Percentiles rank a stretch among this genome's conserved stretches.
Evolutionary conservation across 1,284 basidiomycete species (phyloP).

Genomic region (Exobasidium cylindrosporum): DNA sequence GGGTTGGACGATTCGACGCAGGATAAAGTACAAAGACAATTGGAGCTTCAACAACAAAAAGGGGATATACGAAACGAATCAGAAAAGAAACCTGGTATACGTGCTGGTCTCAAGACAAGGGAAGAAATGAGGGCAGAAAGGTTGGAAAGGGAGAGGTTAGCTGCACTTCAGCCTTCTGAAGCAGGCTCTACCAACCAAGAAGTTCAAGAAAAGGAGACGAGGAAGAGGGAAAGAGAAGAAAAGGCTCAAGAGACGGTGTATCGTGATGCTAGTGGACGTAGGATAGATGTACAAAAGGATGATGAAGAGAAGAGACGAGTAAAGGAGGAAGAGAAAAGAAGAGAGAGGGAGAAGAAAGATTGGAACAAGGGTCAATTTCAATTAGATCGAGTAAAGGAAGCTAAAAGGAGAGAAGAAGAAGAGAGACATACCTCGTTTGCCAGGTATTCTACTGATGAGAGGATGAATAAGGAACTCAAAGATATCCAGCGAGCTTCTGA

Average conservation of each 20-base stretch:
- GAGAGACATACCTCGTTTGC: slow-evolving; percentile 69
- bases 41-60: background rate
- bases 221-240: slow-evolving; percentile 27
- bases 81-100: slow-evolving; percentile 10
- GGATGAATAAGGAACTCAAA: slow-evolving; percentile 78
- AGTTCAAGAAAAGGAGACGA: slow-evolving; percentile 11
- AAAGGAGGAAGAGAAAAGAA: slow-evolving; percentile 16
- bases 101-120: slow-evolving; percentile 30
- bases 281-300: slow-evolving; percentile 81
- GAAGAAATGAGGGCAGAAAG: slow-evolving; percentile 38
- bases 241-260: slow-evolving; percentile 79
- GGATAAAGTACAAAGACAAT: background rate
- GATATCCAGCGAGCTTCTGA: slow-evolving; percentile 85
- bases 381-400: slow-evolving; percentile 63
- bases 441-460: slow-evolving; percentile 66
- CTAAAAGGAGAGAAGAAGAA: slow-evolving; percentile 63
- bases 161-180: slow-evolving; percentile 1
- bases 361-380: slow-evolving; percentile 92
- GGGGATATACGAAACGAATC: background rate
- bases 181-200: background rate
- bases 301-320: slow-evolving; percentile 71
- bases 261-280: slow-evolving; percentile 81
- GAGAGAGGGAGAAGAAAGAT: slow-evolving; percentile 68
- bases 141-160: slow-evolving; percentile 23
- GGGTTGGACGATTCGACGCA: slow-evolving; percentile 5